A percentile compares a stretch with the other conserved stretches of the same genome.
Evolutionary conservation across 805 yeast genomes (phyloP).

Genomic region (Starmerella stigmatis): DNA sequence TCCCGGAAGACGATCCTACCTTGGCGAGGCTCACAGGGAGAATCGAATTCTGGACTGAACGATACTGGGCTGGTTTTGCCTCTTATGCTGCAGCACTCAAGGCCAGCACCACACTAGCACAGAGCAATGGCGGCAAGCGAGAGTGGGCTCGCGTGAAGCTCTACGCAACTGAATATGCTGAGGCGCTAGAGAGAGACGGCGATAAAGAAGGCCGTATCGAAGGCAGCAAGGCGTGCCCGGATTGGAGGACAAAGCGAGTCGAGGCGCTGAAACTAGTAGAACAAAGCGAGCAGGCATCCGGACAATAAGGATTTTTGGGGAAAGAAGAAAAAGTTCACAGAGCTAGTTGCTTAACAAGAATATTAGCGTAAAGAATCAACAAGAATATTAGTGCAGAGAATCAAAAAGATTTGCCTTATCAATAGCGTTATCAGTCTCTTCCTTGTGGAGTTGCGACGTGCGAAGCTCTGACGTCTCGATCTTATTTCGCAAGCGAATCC

Average conservation of each 20-base stretch:
- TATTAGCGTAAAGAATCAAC: not conserved
- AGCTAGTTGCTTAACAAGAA: too few species aligned
- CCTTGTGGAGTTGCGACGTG: slow-evolving; percentile 5
- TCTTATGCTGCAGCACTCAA: slow-evolving; percentile 74
- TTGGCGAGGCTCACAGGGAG: slow-evolving; percentile 77
- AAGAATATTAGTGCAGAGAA: not conserved
- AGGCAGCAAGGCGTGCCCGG: slow-evolving; percentile 77
- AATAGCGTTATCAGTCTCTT: slow-evolving; percentile 21
- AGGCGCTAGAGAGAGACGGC: slow-evolving; percentile 40
- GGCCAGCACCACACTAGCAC: not conserved
- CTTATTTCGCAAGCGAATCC: slow-evolving; percentile 38
- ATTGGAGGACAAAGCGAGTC: slow-evolving; percentile 65
- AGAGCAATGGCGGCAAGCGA: slow-evolving; percentile 2
- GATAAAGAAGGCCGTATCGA: slow-evolving; percentile 50
- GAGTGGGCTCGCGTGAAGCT: slow-evolving; percentile 9
- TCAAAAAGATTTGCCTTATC: slow-evolving; percentile 15
- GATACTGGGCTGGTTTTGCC: slow-evolving; percentile 81
- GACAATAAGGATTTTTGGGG: too few species aligned
- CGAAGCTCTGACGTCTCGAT: slow-evolving; percentile 20
- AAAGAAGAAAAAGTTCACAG: too few species aligned
- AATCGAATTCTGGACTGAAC: slow-evolving; percentile 75
- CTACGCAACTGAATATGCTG: slow-evolving; percentile 12
- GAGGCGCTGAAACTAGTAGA: not conserved
- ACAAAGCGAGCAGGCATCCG: not conserved
- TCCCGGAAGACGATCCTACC: slow-evolving; percentile 48